Evolutionary conservation across 805 yeast genomes (phyloP), one percentile per base, ranked within the genome.

Genomic region (Candida gorgasii): DNA sequence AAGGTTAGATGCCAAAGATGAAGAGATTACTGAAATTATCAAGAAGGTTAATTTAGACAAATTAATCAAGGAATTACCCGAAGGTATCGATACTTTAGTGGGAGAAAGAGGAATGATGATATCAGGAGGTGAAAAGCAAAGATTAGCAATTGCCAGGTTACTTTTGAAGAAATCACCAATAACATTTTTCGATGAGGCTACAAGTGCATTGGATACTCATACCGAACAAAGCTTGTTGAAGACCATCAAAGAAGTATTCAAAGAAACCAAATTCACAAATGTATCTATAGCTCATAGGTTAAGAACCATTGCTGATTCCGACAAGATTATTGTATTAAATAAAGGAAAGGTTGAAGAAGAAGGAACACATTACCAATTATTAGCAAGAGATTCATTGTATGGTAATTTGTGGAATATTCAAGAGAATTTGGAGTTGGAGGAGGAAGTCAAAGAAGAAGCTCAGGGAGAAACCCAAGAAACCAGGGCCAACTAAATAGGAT

Each of bases 91-190:
- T 20, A 93, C 98, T 0, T 72, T 87, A 44, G 99, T 93, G 13
- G 99, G 99, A 37, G 99, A 93, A 62, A 73, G 95, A 58, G 99
- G 99, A n/a, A 76, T 93, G 76, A 93, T 93, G 99, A 90, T 93
- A 36, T 89, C 97, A 18, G 99, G 99, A n/a, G 99, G 99, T 47
- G 99, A 93, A 61, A 90, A 93, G 61, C 99, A 93, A 65, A 72
- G 99, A 48, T 71, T 93, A 32, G 98, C 99, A 0, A 89, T 93
- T 50, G 93, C 97, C 0, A 75, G 99, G 49, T 78, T 93, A n/a
- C 63, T 93, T 33, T 66, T 93, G 52, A 93, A 93, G 62, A 75
- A 80, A 49, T 80, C 97, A 0, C 92, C 93, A 19, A 88, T 93
- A 37, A 86, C 95, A 43, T 92, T 93, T 62, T 90, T 93, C 52